Evolutionary conservation across 768 basidiomycete species (phyloP).

Genomic region (Suillus brevipes): DNA sequence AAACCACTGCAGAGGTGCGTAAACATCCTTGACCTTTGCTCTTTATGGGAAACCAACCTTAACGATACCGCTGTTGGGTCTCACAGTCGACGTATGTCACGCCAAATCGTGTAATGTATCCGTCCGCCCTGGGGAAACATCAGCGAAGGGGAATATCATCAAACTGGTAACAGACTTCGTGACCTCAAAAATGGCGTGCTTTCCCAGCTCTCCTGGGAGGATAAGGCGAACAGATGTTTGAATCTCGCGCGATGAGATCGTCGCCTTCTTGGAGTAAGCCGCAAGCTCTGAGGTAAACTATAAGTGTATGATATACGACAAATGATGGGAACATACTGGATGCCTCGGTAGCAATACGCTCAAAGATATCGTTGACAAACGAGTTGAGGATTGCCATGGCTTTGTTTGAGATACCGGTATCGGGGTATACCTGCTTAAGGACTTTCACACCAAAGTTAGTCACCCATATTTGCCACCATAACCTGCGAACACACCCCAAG

Average conservation of each 20-base stretch:
- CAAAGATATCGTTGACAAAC: slow-evolving; percentile 84
- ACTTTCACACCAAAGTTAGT: slow-evolving; percentile 40
- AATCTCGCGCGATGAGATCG: slow-evolving; percentile 89
- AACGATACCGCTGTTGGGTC: slow-evolving; percentile 61
- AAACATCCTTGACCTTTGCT: not conserved
- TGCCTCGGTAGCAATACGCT: slow-evolving; percentile 74
- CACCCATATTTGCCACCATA: not conserved
- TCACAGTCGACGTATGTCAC: slow-evolving; percentile 71
- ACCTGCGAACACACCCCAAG: slow-evolving; percentile 43
- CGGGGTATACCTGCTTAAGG: slow-evolving; percentile 90
- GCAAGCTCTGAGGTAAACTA: slow-evolving; percentile 58
- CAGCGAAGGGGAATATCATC: not conserved
- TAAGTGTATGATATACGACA: not conserved
- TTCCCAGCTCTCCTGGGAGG: slow-evolving; percentile 82
- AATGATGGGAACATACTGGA: slow-evolving; percentile 45
- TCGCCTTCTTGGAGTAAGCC: slow-evolving; percentile 86
- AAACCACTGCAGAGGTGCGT: slow-evolving; percentile 27
- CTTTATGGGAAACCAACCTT: slow-evolving; percentile 38
- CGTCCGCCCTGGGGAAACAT: slow-evolving; percentile 49
- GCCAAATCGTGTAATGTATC: slow-evolving; percentile 67
- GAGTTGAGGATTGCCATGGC: slow-evolving; percentile 83
- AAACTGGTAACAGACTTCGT: slow-evolving; percentile 70
- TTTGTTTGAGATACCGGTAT: slow-evolving; percentile 92
- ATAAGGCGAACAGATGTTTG: slow-evolving; percentile 84
- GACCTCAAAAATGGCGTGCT: slow-evolving; percentile 88